Percentiles rank a stretch among this genome's conserved stretches.
Evolutionary conservation across 768 basidiomycete species (phyloP).

Genomic region (Baorangia bicolor): DNA sequence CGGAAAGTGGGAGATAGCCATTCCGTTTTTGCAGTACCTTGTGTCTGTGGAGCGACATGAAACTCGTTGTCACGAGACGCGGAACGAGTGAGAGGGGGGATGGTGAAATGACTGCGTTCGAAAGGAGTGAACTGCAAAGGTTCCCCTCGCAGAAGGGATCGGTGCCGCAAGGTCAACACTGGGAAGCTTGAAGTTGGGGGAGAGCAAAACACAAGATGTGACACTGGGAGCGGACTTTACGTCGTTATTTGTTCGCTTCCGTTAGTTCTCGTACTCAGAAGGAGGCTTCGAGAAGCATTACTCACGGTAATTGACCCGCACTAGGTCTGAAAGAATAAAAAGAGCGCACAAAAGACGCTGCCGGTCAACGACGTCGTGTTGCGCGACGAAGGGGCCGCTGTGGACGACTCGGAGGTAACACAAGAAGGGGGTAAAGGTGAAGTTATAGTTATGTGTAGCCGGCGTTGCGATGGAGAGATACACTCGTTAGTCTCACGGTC

Average conservation of each 20-base stretch:
- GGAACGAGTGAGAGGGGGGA: background rate
- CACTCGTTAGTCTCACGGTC: too few relatives aligned
- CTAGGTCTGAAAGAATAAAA: background rate
- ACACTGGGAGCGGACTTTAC: slow-evolving; percentile 10
- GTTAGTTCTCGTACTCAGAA: slow-evolving; percentile 8
- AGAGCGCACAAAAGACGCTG: slow-evolving; percentile 4
- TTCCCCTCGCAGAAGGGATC: slow-evolving; percentile 27
- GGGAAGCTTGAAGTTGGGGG: background rate
- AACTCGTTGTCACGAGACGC: background rate
- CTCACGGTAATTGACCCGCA: slow-evolving; percentile 13
- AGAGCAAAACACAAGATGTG: background rate
- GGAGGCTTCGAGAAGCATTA: background rate
- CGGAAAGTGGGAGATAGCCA: slow-evolving; percentile 15
- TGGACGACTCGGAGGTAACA: background rate
- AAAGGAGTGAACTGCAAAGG: slow-evolving; percentile 19
- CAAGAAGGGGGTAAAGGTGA: background rate
- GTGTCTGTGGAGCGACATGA: slow-evolving; percentile 18
- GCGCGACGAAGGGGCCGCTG: background rate
- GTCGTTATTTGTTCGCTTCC: slow-evolving; percentile 18
- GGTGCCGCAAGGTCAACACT: background rate
- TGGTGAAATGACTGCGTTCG: slow-evolving; percentile 2
- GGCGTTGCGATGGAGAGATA: slow-evolving; percentile 17
- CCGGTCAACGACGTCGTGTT: slow-evolving; percentile 6
- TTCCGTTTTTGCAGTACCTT: slow-evolving; percentile 16
- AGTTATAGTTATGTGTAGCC: background rate